A percentile compares a stretch with the other conserved stretches of the same genome.
Evolutionary conservation across 1,284 basidiomycete genomes (phyloP).

Genomic region (Malassezia yamatoensis): DNA sequence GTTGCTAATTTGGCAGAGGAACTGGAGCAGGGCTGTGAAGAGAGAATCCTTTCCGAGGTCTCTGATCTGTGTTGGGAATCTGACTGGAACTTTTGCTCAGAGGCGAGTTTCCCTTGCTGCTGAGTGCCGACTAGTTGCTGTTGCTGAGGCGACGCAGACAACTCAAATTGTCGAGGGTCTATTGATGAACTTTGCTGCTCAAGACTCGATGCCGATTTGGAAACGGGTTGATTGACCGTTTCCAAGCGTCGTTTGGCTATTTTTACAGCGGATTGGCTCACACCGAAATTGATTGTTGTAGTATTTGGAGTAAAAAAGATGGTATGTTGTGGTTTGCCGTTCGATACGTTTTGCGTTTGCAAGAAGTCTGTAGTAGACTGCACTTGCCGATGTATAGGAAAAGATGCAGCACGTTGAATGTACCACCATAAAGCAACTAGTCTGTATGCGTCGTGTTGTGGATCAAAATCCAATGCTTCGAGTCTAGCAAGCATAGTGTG

Average conservation of each 20-base stretch:
- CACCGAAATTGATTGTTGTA: not conserved
- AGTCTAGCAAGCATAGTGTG: not conserved
- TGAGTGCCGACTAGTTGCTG: too few relatives aligned
- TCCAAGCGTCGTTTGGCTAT: not conserved
- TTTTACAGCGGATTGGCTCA: not conserved
- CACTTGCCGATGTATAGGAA: not conserved
- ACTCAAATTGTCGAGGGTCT: too few relatives aligned
- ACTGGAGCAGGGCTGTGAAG: too few relatives aligned
- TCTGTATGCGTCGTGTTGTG: not conserved
- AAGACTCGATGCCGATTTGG: too few relatives aligned
- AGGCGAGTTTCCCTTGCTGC: too few relatives aligned
- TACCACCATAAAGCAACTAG: constrained; percentile 15
- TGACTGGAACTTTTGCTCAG: too few relatives aligned
- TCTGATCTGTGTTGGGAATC: too few relatives aligned
- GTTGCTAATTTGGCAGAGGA: too few relatives aligned
- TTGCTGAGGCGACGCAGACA: too few relatives aligned
- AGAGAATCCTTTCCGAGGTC: too few relatives aligned
- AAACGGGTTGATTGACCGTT: not conserved
- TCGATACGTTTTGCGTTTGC: constrained; percentile 57
- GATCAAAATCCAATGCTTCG: not conserved
- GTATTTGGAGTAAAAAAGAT: constrained; percentile 64
- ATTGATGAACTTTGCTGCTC: too few relatives aligned
- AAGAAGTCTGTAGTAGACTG: not conserved
- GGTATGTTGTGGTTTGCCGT: constrained; percentile 77
- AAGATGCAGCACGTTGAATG: not conserved